These are phyloP conservation scores for Boletus fagicola DNA, from an alignment of 768 basidiomycete species.

Conservation along the genomic window DNA sequence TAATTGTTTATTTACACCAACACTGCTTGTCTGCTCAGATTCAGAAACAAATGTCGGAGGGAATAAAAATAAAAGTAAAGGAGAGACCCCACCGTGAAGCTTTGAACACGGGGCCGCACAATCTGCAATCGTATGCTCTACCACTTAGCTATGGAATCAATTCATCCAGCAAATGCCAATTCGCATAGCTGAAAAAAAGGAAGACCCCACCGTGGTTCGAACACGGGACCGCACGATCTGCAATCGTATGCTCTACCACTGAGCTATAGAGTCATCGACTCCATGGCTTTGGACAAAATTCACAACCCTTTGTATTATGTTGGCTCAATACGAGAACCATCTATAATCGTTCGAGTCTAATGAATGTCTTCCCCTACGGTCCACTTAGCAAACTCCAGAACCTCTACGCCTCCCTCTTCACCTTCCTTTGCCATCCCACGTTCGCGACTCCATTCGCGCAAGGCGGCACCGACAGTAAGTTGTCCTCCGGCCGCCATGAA, in stretches of 20 bases:
- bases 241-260: constrained; percentile 62
- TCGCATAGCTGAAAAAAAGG: constrained; percentile 8
- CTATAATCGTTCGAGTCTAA: neutral
- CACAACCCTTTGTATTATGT: neutral
- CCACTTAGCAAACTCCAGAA: constrained; percentile 63
- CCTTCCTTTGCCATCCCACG: constrained; percentile 41
- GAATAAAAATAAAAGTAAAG: constrained; percentile 13
- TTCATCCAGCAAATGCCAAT: no score
- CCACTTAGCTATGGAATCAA: constrained; percentile 40
- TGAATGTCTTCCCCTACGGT: constrained; percentile 48
- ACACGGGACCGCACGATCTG: constrained; percentile 59
- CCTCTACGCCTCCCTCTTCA: constrained; percentile 34
- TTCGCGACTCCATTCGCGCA: constrained; percentile 55
- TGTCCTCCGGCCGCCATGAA: constrained; percentile 74
- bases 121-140: constrained; percentile 62
- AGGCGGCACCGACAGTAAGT: constrained; percentile 30
- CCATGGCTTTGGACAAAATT: accelerated
- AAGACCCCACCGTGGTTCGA: constrained; percentile 54
- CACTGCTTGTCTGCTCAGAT: no score
- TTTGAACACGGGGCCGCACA: constrained; percentile 57
- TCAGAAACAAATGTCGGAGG: neutral
- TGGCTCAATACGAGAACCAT: neutral
- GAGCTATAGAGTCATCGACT: constrained; percentile 32
- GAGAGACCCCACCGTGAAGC: constrained; percentile 47
- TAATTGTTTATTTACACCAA: neutral